Percentiles rank a stretch among this genome's conserved stretches.
Evolutionary conservation across 768 basidiomycete species (phyloP).

Genomic region (Termitomyces sp.): DNA sequence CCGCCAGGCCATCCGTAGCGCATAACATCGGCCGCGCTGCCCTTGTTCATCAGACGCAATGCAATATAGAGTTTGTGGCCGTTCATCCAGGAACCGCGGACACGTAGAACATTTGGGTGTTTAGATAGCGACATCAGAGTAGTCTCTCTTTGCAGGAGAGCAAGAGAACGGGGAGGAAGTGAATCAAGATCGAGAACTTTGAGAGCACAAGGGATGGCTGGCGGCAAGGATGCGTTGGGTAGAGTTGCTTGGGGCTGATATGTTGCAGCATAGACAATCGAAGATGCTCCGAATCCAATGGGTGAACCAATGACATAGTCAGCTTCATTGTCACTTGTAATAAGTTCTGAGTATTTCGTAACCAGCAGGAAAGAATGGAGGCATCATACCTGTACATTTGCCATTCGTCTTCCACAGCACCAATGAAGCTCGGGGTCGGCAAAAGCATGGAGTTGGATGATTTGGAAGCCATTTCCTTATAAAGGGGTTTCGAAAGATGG

Average conservation of each 20-base stretch:
- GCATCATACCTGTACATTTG: constrained; percentile 63
- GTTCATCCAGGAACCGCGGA: constrained; percentile 85
- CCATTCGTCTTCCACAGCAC: constrained; percentile 84
- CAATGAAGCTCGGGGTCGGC: constrained; percentile 49
- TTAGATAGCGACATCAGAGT: constrained; percentile 91
- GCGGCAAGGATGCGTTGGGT: constrained; percentile 12
- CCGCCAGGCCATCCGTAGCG: constrained; percentile 83
- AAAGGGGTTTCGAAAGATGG: constrained; percentile 6
- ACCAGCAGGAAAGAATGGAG: neutral
- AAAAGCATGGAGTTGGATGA: constrained; percentile 6
- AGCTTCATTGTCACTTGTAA: constrained; percentile 52
- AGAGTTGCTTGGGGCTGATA: constrained; percentile 39
- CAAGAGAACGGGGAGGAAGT: constrained; percentile 66
- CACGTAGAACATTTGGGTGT: constrained; percentile 90
- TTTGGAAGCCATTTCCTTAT: constrained; percentile 14
- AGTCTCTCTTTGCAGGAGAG: constrained; percentile 78
- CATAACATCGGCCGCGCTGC: constrained; percentile 84
- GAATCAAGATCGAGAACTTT: constrained; percentile 89
- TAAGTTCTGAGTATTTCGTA: constrained; percentile 8
- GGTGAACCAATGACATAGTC: constrained; percentile 78
- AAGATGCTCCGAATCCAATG: constrained; percentile 91
- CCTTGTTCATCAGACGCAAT: constrained; percentile 85
- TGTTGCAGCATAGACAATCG: constrained; percentile 79
- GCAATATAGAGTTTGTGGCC: constrained; percentile 86
- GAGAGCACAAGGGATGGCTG: constrained; percentile 65